These are phyloP conservation scores for Tetracentron sinense DNA, from an alignment of 164 flowering plant genomes.

Conservation along the genomic window DNA sequence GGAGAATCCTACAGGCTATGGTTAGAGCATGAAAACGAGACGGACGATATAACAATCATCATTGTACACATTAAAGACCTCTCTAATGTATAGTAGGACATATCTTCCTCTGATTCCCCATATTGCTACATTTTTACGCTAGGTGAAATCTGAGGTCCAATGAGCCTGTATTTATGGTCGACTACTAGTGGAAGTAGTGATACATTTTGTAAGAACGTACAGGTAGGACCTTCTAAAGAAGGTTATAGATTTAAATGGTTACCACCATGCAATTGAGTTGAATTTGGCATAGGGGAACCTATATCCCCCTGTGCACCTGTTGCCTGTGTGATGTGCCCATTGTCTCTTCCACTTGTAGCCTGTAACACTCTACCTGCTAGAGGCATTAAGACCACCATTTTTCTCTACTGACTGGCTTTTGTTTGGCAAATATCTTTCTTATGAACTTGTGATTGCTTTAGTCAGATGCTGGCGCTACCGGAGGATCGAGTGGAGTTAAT, in stretches of 20 bases:
- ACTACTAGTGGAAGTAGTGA: constrained; percentile 6
- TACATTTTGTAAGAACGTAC: background rate
- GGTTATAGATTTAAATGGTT: background rate
- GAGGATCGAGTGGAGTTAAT: constrained; percentile 15
- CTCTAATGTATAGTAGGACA: constrained; percentile 36
- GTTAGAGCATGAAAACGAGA: constrained; percentile 92
- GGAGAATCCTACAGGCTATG: constrained; percentile 88
- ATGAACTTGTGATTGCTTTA: constrained; percentile 20
- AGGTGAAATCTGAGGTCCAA: background rate
- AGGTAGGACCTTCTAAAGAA: background rate
- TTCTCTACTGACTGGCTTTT: background rate
- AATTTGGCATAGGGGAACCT: background rate
- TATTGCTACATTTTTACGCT: background rate
- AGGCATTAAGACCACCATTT: background rate
- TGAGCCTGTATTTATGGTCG: background rate
- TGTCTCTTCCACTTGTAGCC: background rate
- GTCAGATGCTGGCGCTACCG: constrained; percentile 21
- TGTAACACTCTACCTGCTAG: background rate
- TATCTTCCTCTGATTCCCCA: constrained; percentile 3
- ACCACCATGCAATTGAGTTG: background rate
- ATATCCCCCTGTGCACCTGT: background rate
- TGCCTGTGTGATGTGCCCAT: background rate
- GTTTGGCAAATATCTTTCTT: constrained; percentile 3
- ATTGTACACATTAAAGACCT: constrained; percentile 76
- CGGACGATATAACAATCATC: constrained; percentile 96